phyloP scores from a whole-genome alignment of 352 stramenopile genomes.

The Plasmopara viticola region DNA sequence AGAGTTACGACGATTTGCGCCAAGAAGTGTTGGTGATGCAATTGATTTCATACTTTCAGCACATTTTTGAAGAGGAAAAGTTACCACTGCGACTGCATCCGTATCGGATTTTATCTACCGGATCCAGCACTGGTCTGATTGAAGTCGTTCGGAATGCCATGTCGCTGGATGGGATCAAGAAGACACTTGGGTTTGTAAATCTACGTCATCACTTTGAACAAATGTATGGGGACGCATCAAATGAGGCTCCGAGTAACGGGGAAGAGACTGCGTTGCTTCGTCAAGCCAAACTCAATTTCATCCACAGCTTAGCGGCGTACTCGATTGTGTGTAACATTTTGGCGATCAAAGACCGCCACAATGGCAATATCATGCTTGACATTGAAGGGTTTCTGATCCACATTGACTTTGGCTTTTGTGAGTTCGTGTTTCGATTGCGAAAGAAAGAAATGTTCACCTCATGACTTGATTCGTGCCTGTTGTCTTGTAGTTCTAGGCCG shows the following conservation, averaged over 20 bases:
- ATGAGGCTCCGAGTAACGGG: conserved; percentile 32
- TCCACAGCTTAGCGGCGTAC: conserved; percentile 92
- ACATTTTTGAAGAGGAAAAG: conserved; percentile 89
- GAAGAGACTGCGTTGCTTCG: conserved; percentile 33
- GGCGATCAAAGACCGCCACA: conserved; percentile 98
- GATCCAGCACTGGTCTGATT: conserved; percentile 92
- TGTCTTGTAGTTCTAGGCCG: conserved; percentile 52
- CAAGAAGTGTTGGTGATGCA: conserved; percentile 98
- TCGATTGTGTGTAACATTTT: conserved; percentile 97
- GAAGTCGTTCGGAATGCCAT: conserved; percentile 94
- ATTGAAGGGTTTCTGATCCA: conserved; percentile 94
- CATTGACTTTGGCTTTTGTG: conserved; percentile 99
- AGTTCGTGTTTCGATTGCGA: conserved; percentile 8
- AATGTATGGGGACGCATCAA: conserved; percentile 76
- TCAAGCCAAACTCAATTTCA: conserved; percentile 73
- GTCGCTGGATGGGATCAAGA: conserved; percentile 96
- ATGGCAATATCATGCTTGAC: conserved; percentile 99
- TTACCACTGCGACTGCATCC: conserved; percentile 90
- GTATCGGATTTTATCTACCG: conserved; percentile 95
- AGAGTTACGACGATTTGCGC: conserved; percentile 95
- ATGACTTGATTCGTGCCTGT: not conserved
- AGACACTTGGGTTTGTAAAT: conserved; percentile 76
- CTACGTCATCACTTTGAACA: conserved; percentile 91
- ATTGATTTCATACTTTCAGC: conserved; percentile 93
- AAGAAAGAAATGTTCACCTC: not conserved